phyloP scores from a whole-genome alignment of 176 grass and related monocot species.

The Eremochloa ophiuroides region DNA sequence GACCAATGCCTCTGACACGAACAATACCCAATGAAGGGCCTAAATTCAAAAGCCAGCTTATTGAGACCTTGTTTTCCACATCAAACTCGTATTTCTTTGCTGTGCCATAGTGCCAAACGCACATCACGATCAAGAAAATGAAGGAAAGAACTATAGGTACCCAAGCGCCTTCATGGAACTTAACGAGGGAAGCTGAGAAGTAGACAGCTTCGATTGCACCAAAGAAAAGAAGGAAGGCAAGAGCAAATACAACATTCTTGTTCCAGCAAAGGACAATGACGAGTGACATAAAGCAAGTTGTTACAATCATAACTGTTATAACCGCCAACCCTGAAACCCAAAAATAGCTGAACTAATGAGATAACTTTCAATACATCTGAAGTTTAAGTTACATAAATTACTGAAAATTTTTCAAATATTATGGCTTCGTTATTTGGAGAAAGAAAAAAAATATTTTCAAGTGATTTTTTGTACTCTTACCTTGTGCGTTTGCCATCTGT shows the following conservation, averaged over 20 bases:
- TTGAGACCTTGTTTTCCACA: conserved; percentile 87
- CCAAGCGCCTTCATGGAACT: conserved; percentile 92
- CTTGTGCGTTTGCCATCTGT: conserved; percentile 71
- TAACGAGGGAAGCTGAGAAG: conserved; percentile 77
- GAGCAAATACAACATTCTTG: conserved; percentile 57
- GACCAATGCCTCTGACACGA: conserved; percentile 75
- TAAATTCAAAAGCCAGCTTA: conserved; percentile 75
- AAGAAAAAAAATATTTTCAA: not conserved
- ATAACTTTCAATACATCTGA: not conserved
- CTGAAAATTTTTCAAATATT: not conserved
- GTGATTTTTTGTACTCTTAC: conserved; percentile 23
- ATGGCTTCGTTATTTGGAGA: not conserved
- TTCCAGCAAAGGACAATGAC: conserved; percentile 91
- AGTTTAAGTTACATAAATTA: not conserved
- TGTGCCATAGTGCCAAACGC: conserved; percentile 85
- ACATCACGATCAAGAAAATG: conserved; percentile 82
- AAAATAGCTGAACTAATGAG: not conserved
- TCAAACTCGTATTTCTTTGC: conserved; percentile 79
- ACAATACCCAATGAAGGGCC: conserved; percentile 87
- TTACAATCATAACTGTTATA: conserved; percentile 93
- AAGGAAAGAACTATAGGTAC: conserved; percentile 73
- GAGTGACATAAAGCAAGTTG: conserved; percentile 87
- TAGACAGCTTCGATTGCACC: conserved; percentile 74
- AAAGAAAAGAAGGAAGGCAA: conserved; percentile 69
- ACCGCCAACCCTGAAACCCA: conserved; percentile 68